phyloP scores from a whole-genome alignment of 345 rosid genomes.

The Dipteronia sinensis region DNA sequence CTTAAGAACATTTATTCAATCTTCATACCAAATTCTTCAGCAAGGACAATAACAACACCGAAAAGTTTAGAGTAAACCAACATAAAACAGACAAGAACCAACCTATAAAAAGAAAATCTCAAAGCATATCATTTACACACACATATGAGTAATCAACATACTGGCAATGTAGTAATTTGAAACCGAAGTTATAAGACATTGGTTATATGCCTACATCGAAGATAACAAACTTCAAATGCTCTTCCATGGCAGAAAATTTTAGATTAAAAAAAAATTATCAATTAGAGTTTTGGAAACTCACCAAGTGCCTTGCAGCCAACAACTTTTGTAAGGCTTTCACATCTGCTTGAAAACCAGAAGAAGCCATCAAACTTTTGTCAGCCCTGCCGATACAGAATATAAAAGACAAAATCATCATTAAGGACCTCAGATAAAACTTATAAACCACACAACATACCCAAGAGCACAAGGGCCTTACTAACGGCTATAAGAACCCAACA shows the following conservation, averaged over 20 bases:
- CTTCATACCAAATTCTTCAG: background rate
- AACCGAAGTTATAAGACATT: background rate
- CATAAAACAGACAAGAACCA: background rate
- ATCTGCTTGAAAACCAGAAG: conserved; percentile 98
- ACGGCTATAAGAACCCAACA: background rate
- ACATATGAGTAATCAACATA: background rate
- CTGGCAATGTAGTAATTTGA: background rate
- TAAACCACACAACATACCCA: background rate
- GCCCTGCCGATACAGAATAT: conserved; percentile 52
- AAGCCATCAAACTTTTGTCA: conserved; percentile 78
- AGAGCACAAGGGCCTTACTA: background rate
- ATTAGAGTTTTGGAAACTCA: conserved; percentile 38
- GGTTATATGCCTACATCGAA: background rate
- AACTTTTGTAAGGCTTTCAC: conserved; percentile 89
- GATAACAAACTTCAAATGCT: background rate
- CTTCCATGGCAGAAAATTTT: background rate
- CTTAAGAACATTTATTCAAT: background rate
- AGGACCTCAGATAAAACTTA: background rate
- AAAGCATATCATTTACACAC: background rate
- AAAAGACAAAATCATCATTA: conserved; percentile 1
- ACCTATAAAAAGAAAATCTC: background rate
- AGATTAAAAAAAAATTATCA: background rate
- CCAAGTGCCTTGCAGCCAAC: conserved; percentile 85
- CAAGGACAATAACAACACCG: background rate
- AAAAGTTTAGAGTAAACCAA: background rate